Conservation (phyloP, 352 stramenopile species). For the Phytophthora boehmeriae region DNA sequence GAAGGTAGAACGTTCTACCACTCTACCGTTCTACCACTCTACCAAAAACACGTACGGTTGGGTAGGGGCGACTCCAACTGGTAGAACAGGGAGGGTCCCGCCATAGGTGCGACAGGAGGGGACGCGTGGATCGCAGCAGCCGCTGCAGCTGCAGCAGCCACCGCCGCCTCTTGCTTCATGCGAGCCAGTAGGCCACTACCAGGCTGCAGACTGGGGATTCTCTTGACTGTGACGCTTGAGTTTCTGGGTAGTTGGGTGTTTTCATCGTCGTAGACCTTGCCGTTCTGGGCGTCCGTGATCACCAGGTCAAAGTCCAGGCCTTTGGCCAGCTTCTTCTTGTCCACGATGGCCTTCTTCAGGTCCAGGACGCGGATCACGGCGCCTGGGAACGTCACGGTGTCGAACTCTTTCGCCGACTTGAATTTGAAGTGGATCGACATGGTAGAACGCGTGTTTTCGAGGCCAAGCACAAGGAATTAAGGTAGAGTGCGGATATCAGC, state of each 20-base stretch:
- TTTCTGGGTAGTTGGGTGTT: constrained; percentile 90
- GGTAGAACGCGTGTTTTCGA: neutral
- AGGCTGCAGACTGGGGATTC: constrained; percentile 83
- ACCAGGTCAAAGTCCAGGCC: constrained; percentile 92
- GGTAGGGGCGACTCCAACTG: constrained; percentile 24
- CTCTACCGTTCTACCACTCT: neutral
- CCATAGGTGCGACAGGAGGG: constrained; percentile 47
- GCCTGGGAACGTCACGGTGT: constrained; percentile 86
- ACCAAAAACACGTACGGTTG: constrained; percentile 48
- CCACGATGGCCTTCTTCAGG: constrained; percentile 94
- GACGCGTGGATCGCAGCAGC: constrained; percentile 43
- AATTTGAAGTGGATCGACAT: constrained; percentile 94
- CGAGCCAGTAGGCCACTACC: constrained; percentile 78
- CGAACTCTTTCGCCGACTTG: constrained; percentile 91
- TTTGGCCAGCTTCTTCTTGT: constrained; percentile 93
- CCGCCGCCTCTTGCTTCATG: constrained; percentile 85
- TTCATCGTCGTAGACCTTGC: constrained; percentile 92
- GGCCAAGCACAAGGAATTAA: no score
- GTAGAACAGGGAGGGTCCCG: constrained; percentile 42
- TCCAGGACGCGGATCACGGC: constrained; percentile 88
- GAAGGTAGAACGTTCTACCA: neutral
- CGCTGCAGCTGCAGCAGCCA: constrained; percentile 54
- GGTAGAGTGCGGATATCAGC: no score
- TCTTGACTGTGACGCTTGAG: constrained; percentile 92
- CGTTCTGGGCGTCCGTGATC: constrained; percentile 92